These are phyloP conservation scores for Boletus vermiculosoides DNA, from an alignment of 768 basidiomycete species.

Conservation along the genomic window DNA sequence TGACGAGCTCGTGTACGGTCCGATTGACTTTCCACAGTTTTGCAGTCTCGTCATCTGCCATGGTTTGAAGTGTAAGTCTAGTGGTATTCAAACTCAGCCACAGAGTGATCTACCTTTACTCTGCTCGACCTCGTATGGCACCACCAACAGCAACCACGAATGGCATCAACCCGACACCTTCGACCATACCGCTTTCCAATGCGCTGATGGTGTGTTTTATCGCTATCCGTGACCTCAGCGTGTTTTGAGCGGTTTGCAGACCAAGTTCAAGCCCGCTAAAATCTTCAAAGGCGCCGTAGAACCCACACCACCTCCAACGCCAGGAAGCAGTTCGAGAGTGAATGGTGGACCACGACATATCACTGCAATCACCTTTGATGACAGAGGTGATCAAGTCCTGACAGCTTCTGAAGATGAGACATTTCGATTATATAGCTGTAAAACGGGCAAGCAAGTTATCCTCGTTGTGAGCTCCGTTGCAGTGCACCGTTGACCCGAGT, in stretches of 20 bases:
- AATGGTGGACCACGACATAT: constrained; percentile 64
- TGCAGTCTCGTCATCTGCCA: constrained; percentile 82
- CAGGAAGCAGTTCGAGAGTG: constrained; percentile 37
- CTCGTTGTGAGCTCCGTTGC: constrained; percentile 15
- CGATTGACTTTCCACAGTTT: constrained; percentile 94
- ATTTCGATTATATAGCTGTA: constrained; percentile 85
- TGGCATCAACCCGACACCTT: constrained; percentile 27
- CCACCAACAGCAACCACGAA: constrained; percentile 40
- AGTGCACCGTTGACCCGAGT: constrained; percentile 30
- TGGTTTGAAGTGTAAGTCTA: constrained; percentile 36
- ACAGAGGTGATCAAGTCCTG: constrained; percentile 80
- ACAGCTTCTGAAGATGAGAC: constrained; percentile 92
- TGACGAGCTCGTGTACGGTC: constrained; percentile 94
- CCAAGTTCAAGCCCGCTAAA: constrained; percentile 82
- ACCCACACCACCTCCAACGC: constrained; percentile 47
- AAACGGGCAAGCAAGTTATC: constrained; percentile 86
- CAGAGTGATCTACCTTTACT: constrained; percentile 5
- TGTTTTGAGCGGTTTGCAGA: constrained; percentile 38
- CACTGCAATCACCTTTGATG: constrained; percentile 89
- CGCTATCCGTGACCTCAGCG: not conserved
- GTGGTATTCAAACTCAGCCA: constrained; percentile 58
- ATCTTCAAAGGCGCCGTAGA: constrained; percentile 83
- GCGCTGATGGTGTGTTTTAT: constrained; percentile 46
- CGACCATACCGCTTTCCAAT: constrained; percentile 46
- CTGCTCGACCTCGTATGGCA: constrained; percentile 35